phyloP scores from a whole-genome alignment of 2,329 filamentous ascomycete species.

The Cordyceps farinosa region DNA sequence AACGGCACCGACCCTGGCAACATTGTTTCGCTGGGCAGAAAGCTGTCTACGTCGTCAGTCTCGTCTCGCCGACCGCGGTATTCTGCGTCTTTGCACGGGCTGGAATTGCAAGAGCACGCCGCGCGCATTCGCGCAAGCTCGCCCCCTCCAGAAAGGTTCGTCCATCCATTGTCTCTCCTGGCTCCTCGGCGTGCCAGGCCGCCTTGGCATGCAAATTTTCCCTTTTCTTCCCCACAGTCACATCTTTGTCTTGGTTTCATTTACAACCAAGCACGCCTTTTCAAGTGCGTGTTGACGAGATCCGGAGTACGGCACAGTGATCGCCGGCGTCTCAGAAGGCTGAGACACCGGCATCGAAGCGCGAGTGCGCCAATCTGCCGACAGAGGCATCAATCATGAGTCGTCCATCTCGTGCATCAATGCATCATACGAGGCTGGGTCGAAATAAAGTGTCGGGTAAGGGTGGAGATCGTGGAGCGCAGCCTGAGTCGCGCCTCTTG shows the following conservation, averaged over 20 bases:
- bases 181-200: background rate
- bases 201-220: constrained; percentile 4
- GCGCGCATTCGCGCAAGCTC: constrained; percentile 44
- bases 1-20: constrained; percentile 27
- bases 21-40: constrained; percentile 34
- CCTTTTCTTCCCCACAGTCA: constrained; percentile 15
- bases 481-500: constrained; percentile 1
- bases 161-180: constrained; percentile 5
- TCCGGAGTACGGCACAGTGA: constrained; percentile 13
- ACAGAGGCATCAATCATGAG: background rate
- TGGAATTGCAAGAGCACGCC: constrained; percentile 42
- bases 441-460: constrained; percentile 17
- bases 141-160: constrained; percentile 49
- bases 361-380: background rate
- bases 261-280: background rate
- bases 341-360: constrained; percentile 14
- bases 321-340: constrained; percentile 15
- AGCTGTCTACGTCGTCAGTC: constrained; percentile 47
- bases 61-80: constrained; percentile 43
- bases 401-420: constrained; percentile 10
- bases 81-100: constrained; percentile 46
- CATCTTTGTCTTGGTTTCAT: constrained; percentile 3
- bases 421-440: background rate
- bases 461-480: constrained; percentile 17
- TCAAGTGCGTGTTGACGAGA: background rate